phyloP scores from a whole-genome alignment of 805 yeast genomes.

The Wickerhamomyces canadensis region DNA sequence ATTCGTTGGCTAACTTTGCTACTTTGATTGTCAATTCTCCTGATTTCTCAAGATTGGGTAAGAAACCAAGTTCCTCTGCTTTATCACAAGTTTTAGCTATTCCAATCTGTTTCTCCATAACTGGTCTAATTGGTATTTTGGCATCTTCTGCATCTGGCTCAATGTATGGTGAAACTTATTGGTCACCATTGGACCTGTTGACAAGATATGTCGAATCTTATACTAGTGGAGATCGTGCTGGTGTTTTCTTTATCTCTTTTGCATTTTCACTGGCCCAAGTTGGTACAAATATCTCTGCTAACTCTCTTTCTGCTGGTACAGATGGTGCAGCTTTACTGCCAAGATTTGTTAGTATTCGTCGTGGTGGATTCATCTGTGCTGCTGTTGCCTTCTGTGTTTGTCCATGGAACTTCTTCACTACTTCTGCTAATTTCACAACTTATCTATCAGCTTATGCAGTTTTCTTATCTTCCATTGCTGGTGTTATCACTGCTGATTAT shows the following conservation, averaged over 20 bases:
- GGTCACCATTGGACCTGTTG: constrained; percentile 76
- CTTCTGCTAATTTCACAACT: constrained; percentile 71
- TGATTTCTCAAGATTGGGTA: constrained; percentile 82
- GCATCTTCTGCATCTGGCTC: constrained; percentile 74
- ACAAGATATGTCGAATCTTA: constrained; percentile 51
- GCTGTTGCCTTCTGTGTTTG: constrained; percentile 62
- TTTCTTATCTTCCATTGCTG: constrained; percentile 79
- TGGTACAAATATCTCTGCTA: constrained; percentile 73
- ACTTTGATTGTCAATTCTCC: constrained; percentile 87
- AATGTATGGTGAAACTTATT: constrained; percentile 62
- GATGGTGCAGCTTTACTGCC: constrained; percentile 66
- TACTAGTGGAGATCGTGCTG: constrained; percentile 62
- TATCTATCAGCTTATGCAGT: constrained; percentile 78
- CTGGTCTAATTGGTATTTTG: constrained; percentile 79
- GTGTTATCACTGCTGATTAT: constrained; percentile 67
- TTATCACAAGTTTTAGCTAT: constrained; percentile 60
- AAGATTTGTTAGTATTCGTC: constrained; percentile 60
- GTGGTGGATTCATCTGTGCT: constrained; percentile 80
- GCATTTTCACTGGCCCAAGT: constrained; percentile 73
- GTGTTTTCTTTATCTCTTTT: constrained; percentile 68
- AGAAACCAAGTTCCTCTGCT: constrained; percentile 43
- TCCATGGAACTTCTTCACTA: constrained; percentile 76
- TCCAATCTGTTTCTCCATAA: constrained; percentile 73
- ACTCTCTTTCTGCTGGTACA: constrained; percentile 67
- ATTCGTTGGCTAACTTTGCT: constrained; percentile 79